Evolutionary conservation across 768 basidiomycete species (phyloP), one percentile per base, ranked within the genome.

Genomic region (Piloderma croceum): DNA sequence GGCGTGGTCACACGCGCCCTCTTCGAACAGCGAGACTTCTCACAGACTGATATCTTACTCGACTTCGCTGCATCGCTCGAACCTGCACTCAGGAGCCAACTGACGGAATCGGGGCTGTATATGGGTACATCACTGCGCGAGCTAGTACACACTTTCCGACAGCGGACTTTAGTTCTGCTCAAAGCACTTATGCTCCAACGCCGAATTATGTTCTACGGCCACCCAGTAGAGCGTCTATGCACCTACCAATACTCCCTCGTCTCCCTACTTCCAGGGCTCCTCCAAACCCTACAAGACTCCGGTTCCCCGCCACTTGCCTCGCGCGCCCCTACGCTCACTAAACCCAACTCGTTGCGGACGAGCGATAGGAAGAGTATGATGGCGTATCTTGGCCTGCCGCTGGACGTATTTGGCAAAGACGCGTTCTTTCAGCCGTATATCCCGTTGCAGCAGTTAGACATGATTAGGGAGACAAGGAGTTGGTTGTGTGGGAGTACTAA

Each of bases 231-330:
- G 62, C 81, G 82, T 34, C 65, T 99, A 15, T 97, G 94, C 65
- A 97, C 92, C 19, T 97, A 90, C 56, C 96, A 99, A 59, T 99
- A 99, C 60, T 94, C 92, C 1, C 71, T 98, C n/a, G 77, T 96
- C 34, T 91, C 94, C 0, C 71, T 98, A 6, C 74, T 98, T 45
- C 94, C 94, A 7, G 90, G 88, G 20, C 73, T 99, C 4, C 67
- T 99, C 29, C 87, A 94, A 59, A 82, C 81, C 4, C 67, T 99
- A 29, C 83, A 91, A 32, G 96, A 99, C 53, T 90, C 83, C 43
- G 96, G 92, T 13, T 89, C 88, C 2, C 92, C 96, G 3, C 76
- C 80, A 2, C 72, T 98, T 9, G 74, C 76, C 29, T 44, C 63
- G 3, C 71, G 76, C 29, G 80, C 85, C 7, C 63, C 77, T 5